A percentile compares a stretch with the other conserved stretches of the same genome.
These are phyloP conservation scores for Herpetospermum pedunculosum DNA, from an alignment of 306 rosid species.

Conservation along the genomic window DNA sequence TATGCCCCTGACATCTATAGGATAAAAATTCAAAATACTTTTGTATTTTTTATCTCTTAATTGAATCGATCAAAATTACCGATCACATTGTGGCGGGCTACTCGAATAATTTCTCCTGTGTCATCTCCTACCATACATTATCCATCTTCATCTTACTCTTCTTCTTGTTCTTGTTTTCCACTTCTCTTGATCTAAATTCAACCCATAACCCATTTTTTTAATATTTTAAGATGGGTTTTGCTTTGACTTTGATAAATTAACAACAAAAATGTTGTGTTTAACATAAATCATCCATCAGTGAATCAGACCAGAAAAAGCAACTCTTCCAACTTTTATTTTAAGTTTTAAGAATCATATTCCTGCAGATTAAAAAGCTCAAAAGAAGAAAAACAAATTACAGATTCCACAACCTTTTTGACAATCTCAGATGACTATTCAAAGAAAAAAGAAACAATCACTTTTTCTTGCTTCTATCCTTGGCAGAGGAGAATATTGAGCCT, in stretches of 20 bases:
- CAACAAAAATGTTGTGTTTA: not conserved
- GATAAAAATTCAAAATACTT: no score
- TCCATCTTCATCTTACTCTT: slow-evolving; percentile 8
- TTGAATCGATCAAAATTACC: no score
- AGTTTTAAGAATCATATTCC: slow-evolving; percentile 8
- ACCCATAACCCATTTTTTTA: not conserved
- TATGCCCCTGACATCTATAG: no score
- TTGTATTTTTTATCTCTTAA: no score
- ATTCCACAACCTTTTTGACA: slow-evolving; percentile 7
- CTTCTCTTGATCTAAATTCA: slow-evolving; percentile 16
- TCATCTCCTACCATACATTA: slow-evolving; percentile 18
- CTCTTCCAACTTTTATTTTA: not conserved
- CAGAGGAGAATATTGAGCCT: slow-evolving; percentile 63
- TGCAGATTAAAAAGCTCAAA: not conserved
- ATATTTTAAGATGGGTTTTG: not conserved
- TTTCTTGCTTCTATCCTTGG: slow-evolving; percentile 51
- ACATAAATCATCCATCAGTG: slow-evolving; percentile 12
- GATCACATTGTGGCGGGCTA: no score
- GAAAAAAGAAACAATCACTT: slow-evolving; percentile 20
- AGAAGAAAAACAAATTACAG: not conserved
- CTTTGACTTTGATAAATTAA: not conserved
- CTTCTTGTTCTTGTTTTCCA: no score
- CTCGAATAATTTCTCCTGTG: no score
- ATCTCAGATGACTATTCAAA: not conserved
- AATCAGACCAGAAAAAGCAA: not conserved